A percentile compares a stretch with the other conserved stretches of the same genome.
Evolutionary conservation across 2,329 filamentous ascomycete genomes (phyloP).

Genomic region (Paecilomyces variotii): DNA sequence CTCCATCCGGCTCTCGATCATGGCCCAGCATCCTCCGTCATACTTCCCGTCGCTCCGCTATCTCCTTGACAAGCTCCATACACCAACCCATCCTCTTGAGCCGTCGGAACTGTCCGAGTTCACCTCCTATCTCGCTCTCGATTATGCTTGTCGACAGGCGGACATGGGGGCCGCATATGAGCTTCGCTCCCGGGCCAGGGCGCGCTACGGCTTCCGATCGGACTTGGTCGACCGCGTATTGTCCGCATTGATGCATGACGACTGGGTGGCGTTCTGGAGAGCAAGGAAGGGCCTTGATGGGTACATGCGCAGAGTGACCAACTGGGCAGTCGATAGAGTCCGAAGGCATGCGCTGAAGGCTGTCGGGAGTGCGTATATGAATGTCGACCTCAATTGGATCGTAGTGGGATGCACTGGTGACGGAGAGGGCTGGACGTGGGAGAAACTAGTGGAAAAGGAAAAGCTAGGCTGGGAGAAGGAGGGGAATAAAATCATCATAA

Average conservation of each 20-base stretch:
- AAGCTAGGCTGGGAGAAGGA: conserved; percentile 81
- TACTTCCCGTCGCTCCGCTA: conserved; percentile 83
- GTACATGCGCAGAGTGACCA: conserved; percentile 69
- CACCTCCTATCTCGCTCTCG: conserved; percentile 71
- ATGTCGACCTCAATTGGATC: conserved; percentile 63
- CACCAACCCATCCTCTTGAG: conserved; percentile 56
- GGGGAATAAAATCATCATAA: conserved; percentile 66
- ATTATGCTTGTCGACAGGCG: conserved; percentile 75
- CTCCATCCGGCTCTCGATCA: conserved; percentile 74
- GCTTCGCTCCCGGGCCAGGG: conserved; percentile 45
- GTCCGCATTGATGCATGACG: conserved; percentile 64
- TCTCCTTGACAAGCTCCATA: conserved; percentile 64
- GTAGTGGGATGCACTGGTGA: conserved; percentile 46
- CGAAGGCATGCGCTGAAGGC: conserved; percentile 75
- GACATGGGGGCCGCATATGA: conserved; percentile 67
- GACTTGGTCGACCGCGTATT: conserved; percentile 62
- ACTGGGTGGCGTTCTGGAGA: conserved; percentile 73
- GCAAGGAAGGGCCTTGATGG: conserved; percentile 67
- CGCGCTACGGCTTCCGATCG: conserved; percentile 54
- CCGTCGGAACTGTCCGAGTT: conserved; percentile 70
- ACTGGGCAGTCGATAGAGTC: conserved; percentile 69
- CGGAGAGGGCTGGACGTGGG: conserved; percentile 52
- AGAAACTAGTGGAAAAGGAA: conserved; percentile 56
- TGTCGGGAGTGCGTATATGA: conserved; percentile 73
- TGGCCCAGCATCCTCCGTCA: conserved; percentile 73